These are phyloP conservation scores for Microascus cirrosus DNA, from an alignment of 2,329 filamentous ascomycete genomes.

Conservation along the genomic window DNA sequence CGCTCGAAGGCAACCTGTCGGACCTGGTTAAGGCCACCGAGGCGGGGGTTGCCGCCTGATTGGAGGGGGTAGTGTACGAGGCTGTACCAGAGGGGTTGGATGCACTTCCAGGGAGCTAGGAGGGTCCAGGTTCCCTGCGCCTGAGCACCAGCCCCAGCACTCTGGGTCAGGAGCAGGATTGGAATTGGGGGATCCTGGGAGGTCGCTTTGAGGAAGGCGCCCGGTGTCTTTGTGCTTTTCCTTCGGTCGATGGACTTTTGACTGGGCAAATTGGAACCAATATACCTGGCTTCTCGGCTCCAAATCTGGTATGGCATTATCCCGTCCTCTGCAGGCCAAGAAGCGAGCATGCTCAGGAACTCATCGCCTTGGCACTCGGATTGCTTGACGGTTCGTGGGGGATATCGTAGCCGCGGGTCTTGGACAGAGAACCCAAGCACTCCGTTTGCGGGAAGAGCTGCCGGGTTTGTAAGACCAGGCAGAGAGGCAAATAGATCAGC, in stretches of 20 bases:
- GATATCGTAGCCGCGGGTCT: conserved; percentile 74
- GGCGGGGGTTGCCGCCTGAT: conserved; percentile 68
- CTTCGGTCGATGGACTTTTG: conserved; percentile 76
- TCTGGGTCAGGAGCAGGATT: conserved; percentile 55
- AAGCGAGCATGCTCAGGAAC: conserved; percentile 49
- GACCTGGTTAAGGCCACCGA: conserved; percentile 71
- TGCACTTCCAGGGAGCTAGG: conserved; percentile 82
- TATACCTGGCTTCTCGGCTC: conserved; percentile 52
- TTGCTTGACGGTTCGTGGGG: conserved; percentile 46
- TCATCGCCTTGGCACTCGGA: conserved; percentile 21
- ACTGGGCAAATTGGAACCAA: conserved; percentile 54
- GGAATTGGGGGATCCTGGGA: conserved; percentile 66
- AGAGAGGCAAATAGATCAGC: conserved; percentile 39
- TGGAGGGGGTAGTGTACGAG: conserved; percentile 74
- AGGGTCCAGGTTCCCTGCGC: conserved; percentile 68
- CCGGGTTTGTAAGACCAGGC: conserved; percentile 52
- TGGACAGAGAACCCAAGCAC: conserved; percentile 61
- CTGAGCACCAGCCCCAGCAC: conserved; percentile 31
- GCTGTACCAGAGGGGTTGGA: conserved; percentile 74
- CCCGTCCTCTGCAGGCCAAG: conserved; percentile 54
- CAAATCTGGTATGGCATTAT: conserved; percentile 48
- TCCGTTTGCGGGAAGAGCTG: conserved; percentile 57
- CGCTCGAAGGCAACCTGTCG: conserved; percentile 76
- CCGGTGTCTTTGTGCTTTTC: conserved; percentile 51
- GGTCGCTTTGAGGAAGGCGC: conserved; percentile 45